These are phyloP conservation scores for Parastagonospora nodorum DNA, from an alignment of 2,329 filamentous ascomycete species.

Conservation along the genomic window DNA sequence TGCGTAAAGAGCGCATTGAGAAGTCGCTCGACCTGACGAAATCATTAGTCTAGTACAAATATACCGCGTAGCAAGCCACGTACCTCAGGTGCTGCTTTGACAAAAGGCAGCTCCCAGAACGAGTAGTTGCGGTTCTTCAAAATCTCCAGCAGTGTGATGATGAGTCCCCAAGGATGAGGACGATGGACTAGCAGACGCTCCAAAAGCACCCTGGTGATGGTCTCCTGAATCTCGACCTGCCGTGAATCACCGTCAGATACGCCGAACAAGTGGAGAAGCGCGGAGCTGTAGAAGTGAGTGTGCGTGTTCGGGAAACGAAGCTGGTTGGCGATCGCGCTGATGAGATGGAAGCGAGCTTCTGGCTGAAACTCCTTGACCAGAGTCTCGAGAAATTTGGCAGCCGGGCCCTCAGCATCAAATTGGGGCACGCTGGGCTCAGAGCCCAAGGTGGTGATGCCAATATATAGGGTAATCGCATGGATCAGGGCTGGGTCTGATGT, in stretches of 20 bases:
- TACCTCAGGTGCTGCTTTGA: constrained; percentile 85
- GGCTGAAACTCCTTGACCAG: constrained; percentile 75
- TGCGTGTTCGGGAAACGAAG: constrained; percentile 87
- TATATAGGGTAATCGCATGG: constrained; percentile 81
- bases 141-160: constrained; percentile 85
- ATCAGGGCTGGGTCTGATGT: constrained; percentile 73
- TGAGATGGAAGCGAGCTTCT: constrained; percentile 81
- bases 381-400: constrained; percentile 74
- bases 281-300: constrained; percentile 90
- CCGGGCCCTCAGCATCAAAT: constrained; percentile 68
- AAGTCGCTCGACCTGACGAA: constrained; percentile 50
- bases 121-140: constrained; percentile 88
- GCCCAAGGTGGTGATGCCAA: constrained; percentile 74
- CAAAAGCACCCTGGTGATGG: constrained; percentile 85
- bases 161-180: constrained; percentile 93
- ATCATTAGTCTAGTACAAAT: constrained; percentile 17
- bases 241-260: constrained; percentile 60
- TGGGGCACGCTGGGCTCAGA: constrained; percentile 64
- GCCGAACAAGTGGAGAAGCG: constrained; percentile 81
- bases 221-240: constrained; percentile 82
- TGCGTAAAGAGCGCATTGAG: constrained; percentile 54
- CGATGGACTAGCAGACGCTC: constrained; percentile 88
- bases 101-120: constrained; percentile 91
- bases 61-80: constrained; percentile 13
- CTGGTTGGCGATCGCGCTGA: constrained; percentile 87